Evolutionary conservation across 768 basidiomycete genomes (phyloP).

Genomic region (Psilocybe tampanensis): DNA sequence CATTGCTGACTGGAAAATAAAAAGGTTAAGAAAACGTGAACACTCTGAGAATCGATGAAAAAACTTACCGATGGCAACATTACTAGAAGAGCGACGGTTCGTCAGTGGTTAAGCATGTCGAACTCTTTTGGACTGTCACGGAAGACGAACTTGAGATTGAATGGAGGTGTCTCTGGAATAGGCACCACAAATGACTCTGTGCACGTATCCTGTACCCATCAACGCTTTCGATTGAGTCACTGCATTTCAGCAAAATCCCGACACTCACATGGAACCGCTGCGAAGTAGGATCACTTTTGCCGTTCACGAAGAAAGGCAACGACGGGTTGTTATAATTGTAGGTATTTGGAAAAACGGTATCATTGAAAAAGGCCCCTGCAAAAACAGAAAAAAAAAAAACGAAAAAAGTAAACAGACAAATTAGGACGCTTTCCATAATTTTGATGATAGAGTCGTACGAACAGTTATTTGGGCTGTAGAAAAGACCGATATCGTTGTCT

Average conservation of each 20-base stretch:
- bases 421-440: too few species aligned
- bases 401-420: background rate
- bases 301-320: constrained; percentile 45
- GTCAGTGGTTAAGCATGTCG: background rate
- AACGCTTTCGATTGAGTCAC: background rate
- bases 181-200: constrained; percentile 37
- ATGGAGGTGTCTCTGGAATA: constrained; percentile 48
- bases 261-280: constrained; percentile 48
- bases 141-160: constrained; percentile 38
- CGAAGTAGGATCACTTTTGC: constrained; percentile 43
- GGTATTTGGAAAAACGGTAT: constrained; percentile 37
- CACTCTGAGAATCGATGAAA: too few species aligned
- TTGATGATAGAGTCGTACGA: constrained; percentile 40
- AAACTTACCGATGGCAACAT: constrained; percentile 45
- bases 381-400: constrained; percentile 1
- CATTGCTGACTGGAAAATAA: constrained; percentile 37
- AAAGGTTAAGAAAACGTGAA: background rate
- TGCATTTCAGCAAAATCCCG: background rate
- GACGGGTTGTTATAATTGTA: constrained; percentile 49
- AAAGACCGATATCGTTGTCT: constrained; percentile 33
- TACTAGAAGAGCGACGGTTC: constrained; percentile 25
- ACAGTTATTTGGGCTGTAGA: constrained; percentile 60
- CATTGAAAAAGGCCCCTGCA: constrained; percentile 50
- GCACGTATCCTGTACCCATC: constrained; percentile 41
- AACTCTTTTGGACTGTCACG: background rate